These are phyloP conservation scores for Backusella macrospora DNA, from an alignment of 192 early-diverging fungal species.

Conservation along the genomic window DNA sequence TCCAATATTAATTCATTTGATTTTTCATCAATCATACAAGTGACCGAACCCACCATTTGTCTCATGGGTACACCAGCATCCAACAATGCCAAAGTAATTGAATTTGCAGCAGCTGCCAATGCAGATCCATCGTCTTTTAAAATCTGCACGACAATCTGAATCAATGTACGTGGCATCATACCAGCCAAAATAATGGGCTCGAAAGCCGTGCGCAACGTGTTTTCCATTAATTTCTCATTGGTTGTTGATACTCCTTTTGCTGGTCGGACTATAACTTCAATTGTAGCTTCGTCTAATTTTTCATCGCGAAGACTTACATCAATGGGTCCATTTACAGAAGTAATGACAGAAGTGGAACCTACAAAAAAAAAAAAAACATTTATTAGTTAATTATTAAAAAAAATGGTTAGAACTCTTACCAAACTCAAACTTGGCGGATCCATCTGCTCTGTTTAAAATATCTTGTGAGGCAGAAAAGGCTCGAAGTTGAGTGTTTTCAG, in stretches of 20 bases:
- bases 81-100: constrained; percentile 79
- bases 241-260: constrained; percentile 62
- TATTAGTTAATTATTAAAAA: not conserved
- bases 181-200: constrained; percentile 75
- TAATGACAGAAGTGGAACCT: constrained; percentile 75
- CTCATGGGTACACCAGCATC: constrained; percentile 90
- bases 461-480: constrained; percentile 69
- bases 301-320: constrained; percentile 88
- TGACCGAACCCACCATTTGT: constrained; percentile 66
- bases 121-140: constrained; percentile 85
- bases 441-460: constrained; percentile 77
- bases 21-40: constrained; percentile 66
- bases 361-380: not conserved
- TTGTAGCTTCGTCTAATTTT: constrained; percentile 81
- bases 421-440: constrained; percentile 80
- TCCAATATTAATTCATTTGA: constrained; percentile 70
- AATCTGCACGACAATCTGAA: constrained; percentile 88
- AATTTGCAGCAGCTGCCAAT: constrained; percentile 81
- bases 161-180: constrained; percentile 83
- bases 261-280: constrained; percentile 82
- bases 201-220: constrained; percentile 68
- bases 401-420: constrained; percentile 47
- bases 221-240: constrained; percentile 75
- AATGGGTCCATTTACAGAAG: constrained; percentile 84
- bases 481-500: constrained; percentile 63